phyloP scores from a whole-genome alignment of 345 rosid species.

The Lepidium aucheri region DNA sequence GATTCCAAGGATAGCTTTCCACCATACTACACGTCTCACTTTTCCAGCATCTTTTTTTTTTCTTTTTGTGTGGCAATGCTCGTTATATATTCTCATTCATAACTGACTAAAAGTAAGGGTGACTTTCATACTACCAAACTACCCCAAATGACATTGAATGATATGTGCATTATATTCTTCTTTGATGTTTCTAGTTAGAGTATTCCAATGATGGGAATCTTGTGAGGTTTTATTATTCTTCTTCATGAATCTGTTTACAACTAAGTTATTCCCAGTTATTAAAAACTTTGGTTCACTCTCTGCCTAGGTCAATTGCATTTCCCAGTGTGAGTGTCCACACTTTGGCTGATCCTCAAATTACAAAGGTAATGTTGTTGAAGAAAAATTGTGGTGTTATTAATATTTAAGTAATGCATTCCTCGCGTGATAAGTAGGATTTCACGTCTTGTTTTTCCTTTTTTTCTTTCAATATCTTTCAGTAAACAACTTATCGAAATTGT shows the following conservation, averaged over 20 bases:
- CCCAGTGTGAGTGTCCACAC: constrained; percentile 43
- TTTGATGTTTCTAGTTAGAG: neutral
- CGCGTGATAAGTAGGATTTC: neutral
- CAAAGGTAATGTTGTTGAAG: constrained; percentile 46
- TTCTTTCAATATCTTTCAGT: neutral
- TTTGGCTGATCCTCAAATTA: constrained; percentile 38
- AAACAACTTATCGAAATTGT: neutral
- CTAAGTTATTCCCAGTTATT: constrained; percentile 3
- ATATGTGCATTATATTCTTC: neutral
- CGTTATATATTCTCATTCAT: neutral
- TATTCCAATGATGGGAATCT: neutral
- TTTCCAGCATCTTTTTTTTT: neutral
- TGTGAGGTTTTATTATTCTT: neutral
- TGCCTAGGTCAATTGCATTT: constrained; percentile 41
- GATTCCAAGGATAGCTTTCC: neutral
- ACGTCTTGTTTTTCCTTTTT: neutral
- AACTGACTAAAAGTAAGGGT: neutral
- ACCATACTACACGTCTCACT: neutral
- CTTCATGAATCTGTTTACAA: neutral
- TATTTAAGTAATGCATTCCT: neutral
- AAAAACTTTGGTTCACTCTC: neutral
- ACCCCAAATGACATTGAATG: neutral
- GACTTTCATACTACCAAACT: neutral
- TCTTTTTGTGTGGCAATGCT: neutral
- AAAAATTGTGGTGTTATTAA: neutral